Evolutionary conservation across 2,329 filamentous ascomycete species (phyloP).

Genomic region (Byssoonygena ceratinophila): DNA sequence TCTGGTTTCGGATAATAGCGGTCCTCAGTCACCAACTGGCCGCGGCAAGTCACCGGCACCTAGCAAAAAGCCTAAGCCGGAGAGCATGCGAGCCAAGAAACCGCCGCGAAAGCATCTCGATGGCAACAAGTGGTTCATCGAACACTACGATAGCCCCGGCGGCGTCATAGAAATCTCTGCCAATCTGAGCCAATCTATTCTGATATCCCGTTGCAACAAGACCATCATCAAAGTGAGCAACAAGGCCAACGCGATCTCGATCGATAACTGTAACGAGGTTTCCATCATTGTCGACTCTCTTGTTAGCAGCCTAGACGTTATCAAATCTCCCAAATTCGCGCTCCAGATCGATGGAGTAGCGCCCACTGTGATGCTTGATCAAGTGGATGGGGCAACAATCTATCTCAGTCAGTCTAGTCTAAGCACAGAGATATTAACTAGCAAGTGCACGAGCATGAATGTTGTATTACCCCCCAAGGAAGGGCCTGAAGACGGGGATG

Average conservation of each 20-base stretch:
- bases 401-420: constrained; percentile 76
- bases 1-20: constrained; percentile 53
- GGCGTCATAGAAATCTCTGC: constrained; percentile 72
- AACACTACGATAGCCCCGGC: constrained; percentile 75
- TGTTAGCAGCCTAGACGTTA: constrained; percentile 83
- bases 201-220: constrained; percentile 86
- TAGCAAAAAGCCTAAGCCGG: constrained; percentile 74
- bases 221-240: constrained; percentile 79
- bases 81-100: constrained; percentile 76
- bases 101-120: constrained; percentile 67
- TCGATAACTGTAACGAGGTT: constrained; percentile 78
- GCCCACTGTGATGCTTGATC: constrained; percentile 81
- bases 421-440: constrained; percentile 72
- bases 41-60: constrained; percentile 79
- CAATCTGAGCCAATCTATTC: constrained; percentile 71
- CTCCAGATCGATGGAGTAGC: constrained; percentile 80
- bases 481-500: constrained; percentile 61
- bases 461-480: constrained; percentile 65
- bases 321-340: constrained; percentile 90
- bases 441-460: constrained; percentile 80
- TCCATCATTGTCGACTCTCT: constrained; percentile 82
- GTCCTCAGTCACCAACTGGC: constrained; percentile 36
- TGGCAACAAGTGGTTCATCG: constrained; percentile 89
- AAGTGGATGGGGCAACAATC: constrained; percentile 79
- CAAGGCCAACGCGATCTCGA: constrained; percentile 92